Conservation (phyloP, 2,329 filamentous ascomycete genomes). For the Fusarium beomiforme region DNA sequence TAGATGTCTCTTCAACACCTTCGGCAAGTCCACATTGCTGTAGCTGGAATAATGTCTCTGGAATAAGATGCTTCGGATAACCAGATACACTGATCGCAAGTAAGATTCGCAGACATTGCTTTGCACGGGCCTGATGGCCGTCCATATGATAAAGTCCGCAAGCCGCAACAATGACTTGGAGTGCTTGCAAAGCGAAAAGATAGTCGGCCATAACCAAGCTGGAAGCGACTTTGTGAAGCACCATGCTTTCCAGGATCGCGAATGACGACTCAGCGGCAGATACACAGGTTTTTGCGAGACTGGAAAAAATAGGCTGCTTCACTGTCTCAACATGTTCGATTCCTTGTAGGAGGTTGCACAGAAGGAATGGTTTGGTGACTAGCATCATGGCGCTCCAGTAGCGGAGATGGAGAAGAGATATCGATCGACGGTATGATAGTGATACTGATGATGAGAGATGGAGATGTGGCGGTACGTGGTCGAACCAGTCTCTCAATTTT, state of each 20-base stretch:
- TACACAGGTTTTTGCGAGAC: rapidly evolving
- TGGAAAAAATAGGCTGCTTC: not conserved
- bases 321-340: not conserved
- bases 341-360: not conserved
- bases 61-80: not conserved
- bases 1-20: not conserved
- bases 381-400: not conserved
- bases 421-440: not conserved
- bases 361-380: not conserved
- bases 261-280: not conserved
- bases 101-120: rapidly evolving
- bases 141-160: not conserved
- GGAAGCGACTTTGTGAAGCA: rapidly evolving
- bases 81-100: not conserved
- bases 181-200: not conserved
- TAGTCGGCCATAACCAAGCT: not conserved
- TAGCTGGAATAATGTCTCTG: not conserved
- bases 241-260: not conserved
- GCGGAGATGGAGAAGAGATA: not conserved
- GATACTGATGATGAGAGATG: not conserved
- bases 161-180: not conserved
- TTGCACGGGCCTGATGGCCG: not conserved
- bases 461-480: not conserved
- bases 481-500: not conserved
- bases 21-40: not conserved